phyloP scores from a whole-genome alignment of 2,329 filamentous ascomycete species.

The Hymenoscyphus fraxineus region DNA sequence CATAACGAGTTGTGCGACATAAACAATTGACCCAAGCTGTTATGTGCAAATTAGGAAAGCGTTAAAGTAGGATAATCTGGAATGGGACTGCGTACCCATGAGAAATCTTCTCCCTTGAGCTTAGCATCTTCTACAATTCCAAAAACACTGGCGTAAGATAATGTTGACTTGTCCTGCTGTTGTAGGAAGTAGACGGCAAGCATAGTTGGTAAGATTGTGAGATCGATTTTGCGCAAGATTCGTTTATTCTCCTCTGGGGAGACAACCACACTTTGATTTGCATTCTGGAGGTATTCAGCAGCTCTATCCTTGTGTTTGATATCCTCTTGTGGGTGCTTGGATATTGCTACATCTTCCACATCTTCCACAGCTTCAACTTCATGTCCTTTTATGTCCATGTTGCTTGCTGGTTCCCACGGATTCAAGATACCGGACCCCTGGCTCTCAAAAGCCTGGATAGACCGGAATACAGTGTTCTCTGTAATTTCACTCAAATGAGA shows the following conservation, averaged over 20 bases:
- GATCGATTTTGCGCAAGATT: slow-evolving; percentile 41
- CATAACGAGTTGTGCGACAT: slow-evolving; percentile 56
- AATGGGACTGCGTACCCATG: slow-evolving; percentile 37
- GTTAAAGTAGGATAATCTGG: no score
- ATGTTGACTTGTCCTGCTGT: slow-evolving; percentile 39
- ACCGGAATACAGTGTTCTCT: background rate
- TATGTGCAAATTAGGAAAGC: no score
- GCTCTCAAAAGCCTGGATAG: background rate
- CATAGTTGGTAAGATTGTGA: slow-evolving; percentile 47
- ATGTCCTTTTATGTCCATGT: background rate
- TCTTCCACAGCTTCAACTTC: slow-evolving; percentile 20
- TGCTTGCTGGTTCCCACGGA: slow-evolving; percentile 10
- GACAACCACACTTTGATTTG: slow-evolving; percentile 16
- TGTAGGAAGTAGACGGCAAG: slow-evolving; percentile 57
- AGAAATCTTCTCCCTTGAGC: slow-evolving; percentile 47
- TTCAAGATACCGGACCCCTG: background rate
- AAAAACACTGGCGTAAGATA: slow-evolving; percentile 46
- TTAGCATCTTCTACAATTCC: slow-evolving; percentile 46
- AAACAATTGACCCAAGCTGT: slow-evolving; percentile 55
- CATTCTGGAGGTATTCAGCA: slow-evolving; percentile 21
- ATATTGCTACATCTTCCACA: slow-evolving; percentile 13
- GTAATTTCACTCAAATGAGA: background rate
- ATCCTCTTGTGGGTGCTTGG: slow-evolving; percentile 11
- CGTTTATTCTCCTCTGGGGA: slow-evolving; percentile 24
- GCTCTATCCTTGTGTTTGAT: slow-evolving; percentile 19